Percentiles rank a stretch among this genome's conserved stretches.
Evolutionary conservation across 305 asterid species (phyloP).

Genomic region (Fraxinus albicans): DNA sequence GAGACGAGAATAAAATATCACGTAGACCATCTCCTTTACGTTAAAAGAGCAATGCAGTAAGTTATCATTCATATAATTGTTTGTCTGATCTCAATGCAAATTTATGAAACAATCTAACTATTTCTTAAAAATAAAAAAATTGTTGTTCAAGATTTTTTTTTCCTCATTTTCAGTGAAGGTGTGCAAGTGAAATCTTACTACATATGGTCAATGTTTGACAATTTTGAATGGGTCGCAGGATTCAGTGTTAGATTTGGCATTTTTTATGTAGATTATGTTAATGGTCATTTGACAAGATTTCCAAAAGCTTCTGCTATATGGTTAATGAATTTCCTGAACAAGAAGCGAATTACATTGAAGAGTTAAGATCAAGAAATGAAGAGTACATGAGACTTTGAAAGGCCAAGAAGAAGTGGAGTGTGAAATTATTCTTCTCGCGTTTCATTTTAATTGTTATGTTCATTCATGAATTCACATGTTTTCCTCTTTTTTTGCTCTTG

Average conservation of each 20-base stretch:
- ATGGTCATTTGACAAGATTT: slow-evolving; percentile 25
- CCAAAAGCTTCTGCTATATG: no score
- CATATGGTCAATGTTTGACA: slow-evolving; percentile 44
- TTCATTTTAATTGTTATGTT: no score
- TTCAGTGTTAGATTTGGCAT: slow-evolving; percentile 22
- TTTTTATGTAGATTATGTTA: slow-evolving; percentile 32
- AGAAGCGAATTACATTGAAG: no score
- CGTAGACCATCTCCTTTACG: slow-evolving; percentile 2
- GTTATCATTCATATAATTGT: not conserved
- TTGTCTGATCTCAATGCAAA: no score
- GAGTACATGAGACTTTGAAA: no score
- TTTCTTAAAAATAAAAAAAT: not conserved
- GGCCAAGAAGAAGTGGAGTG: no score
- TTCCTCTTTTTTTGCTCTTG: not conserved
- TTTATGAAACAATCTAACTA: not conserved
- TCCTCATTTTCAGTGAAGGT: slow-evolving; percentile 22
- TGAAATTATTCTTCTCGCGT: no score
- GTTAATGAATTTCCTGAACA: no score
- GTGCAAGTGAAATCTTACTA: slow-evolving; percentile 34
- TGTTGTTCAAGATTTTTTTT: no score
- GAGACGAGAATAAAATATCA: not conserved
- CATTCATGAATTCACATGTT: no score
- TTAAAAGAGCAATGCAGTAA: slow-evolving; percentile 23
- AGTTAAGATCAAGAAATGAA: no score
- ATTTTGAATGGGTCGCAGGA: slow-evolving; percentile 43